Evolutionary conservation across 177 flowering plant species (phyloP).

Genomic region (Tripterygium wilfordii): DNA sequence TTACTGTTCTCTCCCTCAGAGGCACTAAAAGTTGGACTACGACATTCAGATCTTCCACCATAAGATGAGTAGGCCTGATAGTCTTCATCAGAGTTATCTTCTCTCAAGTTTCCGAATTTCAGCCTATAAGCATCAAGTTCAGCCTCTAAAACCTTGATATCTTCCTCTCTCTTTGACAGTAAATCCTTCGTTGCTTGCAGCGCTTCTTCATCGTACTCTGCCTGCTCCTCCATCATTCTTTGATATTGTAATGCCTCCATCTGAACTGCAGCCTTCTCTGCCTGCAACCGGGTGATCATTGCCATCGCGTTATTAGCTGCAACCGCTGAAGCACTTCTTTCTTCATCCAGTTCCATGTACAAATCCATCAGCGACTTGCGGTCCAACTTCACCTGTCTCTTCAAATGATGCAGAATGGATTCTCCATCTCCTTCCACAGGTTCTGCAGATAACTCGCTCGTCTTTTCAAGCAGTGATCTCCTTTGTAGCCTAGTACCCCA

Average conservation of each 20-base stretch:
- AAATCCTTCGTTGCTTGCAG: conserved; percentile 45
- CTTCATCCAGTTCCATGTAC: conserved; percentile 92
- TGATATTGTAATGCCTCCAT: conserved; percentile 97
- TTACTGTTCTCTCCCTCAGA: conserved; percentile 7
- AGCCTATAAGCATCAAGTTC: conserved; percentile 46
- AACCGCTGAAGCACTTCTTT: conserved; percentile 82
- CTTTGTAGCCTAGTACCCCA: conserved; percentile 20
- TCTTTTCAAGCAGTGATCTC: conserved; percentile 39
- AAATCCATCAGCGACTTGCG: conserved; percentile 67
- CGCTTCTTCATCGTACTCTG: conserved; percentile 92
- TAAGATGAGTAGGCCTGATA: conserved; percentile 24
- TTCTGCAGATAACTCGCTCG: conserved; percentile 28
- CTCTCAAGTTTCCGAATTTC: conserved; percentile 24
- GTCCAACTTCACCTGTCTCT: conserved; percentile 66
- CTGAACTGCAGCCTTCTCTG: conserved; percentile 84
- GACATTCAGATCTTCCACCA: conserved; percentile 24
- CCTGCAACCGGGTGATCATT: conserved; percentile 89
- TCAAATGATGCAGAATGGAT: conserved; percentile 42
- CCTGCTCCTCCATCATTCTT: conserved; percentile 98
- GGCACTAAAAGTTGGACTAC: conserved; percentile 7
- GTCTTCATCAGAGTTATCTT: conserved; percentile 17
- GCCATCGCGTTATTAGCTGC: conserved; percentile 97
- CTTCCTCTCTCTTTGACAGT: conserved; percentile 56
- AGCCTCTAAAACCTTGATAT: conserved; percentile 45
- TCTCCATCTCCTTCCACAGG: conserved; percentile 37